Conservation (phyloP, 345 rosid species). For the Populus euphratica region DNA sequence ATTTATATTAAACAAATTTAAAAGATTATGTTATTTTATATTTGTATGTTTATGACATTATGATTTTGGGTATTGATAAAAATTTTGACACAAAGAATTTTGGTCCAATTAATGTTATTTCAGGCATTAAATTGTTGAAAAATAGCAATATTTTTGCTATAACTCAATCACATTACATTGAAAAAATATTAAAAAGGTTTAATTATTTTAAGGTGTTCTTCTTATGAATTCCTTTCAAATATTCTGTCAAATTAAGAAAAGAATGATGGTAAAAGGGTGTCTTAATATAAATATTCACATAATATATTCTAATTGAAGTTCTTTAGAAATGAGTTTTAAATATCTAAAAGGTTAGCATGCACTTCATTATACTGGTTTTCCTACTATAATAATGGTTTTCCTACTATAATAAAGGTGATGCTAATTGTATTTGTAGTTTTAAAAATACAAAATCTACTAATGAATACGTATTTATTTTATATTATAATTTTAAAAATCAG, state of each 20-base stretch:
- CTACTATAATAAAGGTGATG: not conserved
- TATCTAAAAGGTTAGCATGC: not conserved
- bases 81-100: constrained; percentile 6
- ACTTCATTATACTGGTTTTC: not conserved
- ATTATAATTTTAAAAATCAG: rapidly evolving
- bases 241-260: not conserved
- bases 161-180: not conserved
- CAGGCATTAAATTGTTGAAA: not conserved
- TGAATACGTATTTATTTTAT: not conserved
- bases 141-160: not conserved
- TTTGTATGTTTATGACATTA: not conserved
- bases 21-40: not conserved
- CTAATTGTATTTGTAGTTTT: not conserved
- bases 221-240: not conserved
- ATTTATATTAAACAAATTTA: not conserved
- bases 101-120: not conserved
- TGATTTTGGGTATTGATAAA: not conserved
- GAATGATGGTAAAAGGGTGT: not conserved
- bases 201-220: not conserved
- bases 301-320: not conserved
- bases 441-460: not conserved
- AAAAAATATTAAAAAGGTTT: not conserved
- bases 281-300: not conserved
- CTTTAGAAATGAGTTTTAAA: no score
- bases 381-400: not conserved